Evolutionary conservation across 2,329 filamentous ascomycete species (phyloP), one percentile per base, ranked within the genome.

Genomic region (Penicillium brasilianum): DNA sequence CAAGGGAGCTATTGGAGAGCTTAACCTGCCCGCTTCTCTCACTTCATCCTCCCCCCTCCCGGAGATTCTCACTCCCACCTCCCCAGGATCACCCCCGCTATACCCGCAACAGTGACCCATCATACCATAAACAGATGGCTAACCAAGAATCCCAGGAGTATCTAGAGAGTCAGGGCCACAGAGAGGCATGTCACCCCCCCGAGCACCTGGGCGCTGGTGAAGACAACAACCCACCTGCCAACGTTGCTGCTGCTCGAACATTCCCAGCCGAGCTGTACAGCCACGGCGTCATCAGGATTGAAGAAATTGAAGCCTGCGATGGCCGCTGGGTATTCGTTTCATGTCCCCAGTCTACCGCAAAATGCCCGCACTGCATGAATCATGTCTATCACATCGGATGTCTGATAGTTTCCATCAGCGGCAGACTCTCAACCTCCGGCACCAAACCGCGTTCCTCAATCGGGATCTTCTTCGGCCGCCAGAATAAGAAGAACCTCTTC

Each of bases 401-500:
- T 3, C 34, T 61, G 2, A 13, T 67, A 20, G 20, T 60, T 22
- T 32, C 39, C 14, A 49, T 63, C 37, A 30, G 32, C 14, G 58
- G 58, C 9, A 34, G 41, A 9, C 44, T 55, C 22, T 25, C 46
- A 20, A 55, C 22, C 16, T 22, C 22, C 34, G 8, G 30, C 41
- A 9, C 4, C 9, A 6, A 11, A 3, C 36, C 52, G 4, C 55
- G 56, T 4, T 61, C 63, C 13, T 46, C 63, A 10, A 56, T 65
- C 22, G 61, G 58, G 3, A n/a, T 66, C 8, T 67, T 49, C 58
- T 66, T 59, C 16, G 65, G 65, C 14, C n/a, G 22, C 11, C 16
- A 52, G 8, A 63, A 63, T 36, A 11, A 4, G 13, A 34, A 58
- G 18, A 69, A 69, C 32, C 25, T 55, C 32, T 44, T 51, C 1